Conservation (phyloP, 495 filamentous ascomycete species). For the Penicillium argentinense region DNA sequence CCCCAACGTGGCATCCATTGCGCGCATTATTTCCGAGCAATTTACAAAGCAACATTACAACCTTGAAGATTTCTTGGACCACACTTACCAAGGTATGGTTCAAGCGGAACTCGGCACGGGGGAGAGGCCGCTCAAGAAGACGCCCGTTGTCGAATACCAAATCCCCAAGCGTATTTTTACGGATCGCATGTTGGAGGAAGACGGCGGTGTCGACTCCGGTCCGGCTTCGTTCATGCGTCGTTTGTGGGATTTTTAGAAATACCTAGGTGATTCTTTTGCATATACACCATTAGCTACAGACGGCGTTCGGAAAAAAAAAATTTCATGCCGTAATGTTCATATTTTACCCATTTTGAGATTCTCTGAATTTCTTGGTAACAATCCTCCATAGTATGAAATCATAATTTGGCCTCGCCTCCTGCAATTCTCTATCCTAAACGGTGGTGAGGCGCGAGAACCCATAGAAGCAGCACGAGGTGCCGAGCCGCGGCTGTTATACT, state of each 20-base stretch:
- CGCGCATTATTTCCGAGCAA: slow-evolving; percentile 92
- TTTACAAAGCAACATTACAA: slow-evolving; percentile 95
- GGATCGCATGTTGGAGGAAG: slow-evolving; percentile 43
- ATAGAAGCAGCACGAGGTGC: no score
- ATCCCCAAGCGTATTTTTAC: slow-evolving; percentile 88
- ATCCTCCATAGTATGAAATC: no score
- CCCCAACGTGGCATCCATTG: slow-evolving; percentile 92
- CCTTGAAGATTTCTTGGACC: slow-evolving; percentile 93
- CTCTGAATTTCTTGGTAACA: no score
- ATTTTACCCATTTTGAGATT: background rate
- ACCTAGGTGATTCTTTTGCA: background rate
- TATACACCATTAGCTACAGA: slow-evolving; percentile 2
- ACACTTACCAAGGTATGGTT: slow-evolving; percentile 86
- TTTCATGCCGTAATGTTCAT: slow-evolving; percentile 2
- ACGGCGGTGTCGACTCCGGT: slow-evolving; percentile 43
- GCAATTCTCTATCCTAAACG: no score
- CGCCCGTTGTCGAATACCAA: slow-evolving; percentile 86
- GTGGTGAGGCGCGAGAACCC: no score
- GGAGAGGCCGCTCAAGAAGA: slow-evolving; percentile 76
- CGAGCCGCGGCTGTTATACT: no score
- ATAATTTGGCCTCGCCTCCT: no score
- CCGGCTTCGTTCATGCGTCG: slow-evolving; percentile 38
- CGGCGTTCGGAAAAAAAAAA: slow-evolving; percentile 4
- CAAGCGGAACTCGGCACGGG: slow-evolving; percentile 67
- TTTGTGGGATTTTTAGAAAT: slow-evolving; percentile 33